Evolutionary conservation across 2,329 filamentous ascomycete genomes (phyloP), one percentile per base, ranked within the genome.

Genomic region (Colletotrichum graminicola): DNA sequence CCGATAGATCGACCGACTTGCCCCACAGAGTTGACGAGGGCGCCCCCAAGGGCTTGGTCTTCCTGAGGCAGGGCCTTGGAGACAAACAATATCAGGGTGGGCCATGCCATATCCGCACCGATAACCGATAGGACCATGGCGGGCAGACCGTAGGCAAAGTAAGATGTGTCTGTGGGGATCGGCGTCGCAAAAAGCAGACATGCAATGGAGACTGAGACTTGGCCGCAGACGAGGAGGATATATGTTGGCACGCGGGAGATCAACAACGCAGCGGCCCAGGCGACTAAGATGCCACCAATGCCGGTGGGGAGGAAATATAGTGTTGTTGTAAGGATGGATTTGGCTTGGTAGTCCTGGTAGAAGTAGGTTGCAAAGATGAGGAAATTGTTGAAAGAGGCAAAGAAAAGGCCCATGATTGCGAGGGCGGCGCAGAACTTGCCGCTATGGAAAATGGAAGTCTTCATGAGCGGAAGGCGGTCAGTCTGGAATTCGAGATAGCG

Each of bases 331-430:
- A 93, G 82, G 0, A 90, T 83, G 0, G 84, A 85, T 1, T 90
- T 83, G 0, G 85, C 87, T 75, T 91, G 90, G 77, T 88, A 93
- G 73, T 91, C 86, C 78, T 93, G 91, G 79, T 89, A 93, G 79
- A 89, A 92, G 79, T 91, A 93, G 5, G 91, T 93, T 1, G 90
- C 87, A 75, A 87, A 92, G 72, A 93, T 84, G 49, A 92, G 80
- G 74, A 87, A 92, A 78, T 91, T 90, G 80, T 91, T 92, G 81
- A 93, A 93, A 2, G 85, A 83, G 23, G 87, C 86, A 75, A 91
- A 93, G 81, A 92, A 93, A 1, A 93, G 78, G 0, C 84, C 84
- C 87, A 92, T 92, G 75, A 91, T 89, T 41, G 86, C 76, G 83
- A 93, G 89, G 21, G 89, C 90, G 8, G 89, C 87, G 43, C 85